Conservation (phyloP, 768 basidiomycete genomes). For the Mycena epipterygia region DNA sequence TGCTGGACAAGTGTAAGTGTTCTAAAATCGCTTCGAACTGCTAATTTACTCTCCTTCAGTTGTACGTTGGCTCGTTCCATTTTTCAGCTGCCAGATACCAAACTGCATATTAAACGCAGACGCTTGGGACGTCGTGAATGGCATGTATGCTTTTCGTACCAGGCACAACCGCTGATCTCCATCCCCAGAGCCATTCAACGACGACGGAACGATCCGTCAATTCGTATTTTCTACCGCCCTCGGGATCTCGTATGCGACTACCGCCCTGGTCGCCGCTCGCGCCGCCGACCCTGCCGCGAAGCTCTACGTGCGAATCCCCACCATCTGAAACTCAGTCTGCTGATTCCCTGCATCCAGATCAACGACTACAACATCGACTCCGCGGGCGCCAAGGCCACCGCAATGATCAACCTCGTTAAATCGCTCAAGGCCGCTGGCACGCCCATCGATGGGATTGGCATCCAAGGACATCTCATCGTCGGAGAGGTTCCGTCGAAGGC, state of each 20-base stretch:
- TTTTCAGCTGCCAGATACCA: not conserved
- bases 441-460: conserved; percentile 67
- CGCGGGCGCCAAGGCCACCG: conserved; percentile 56
- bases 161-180: not conserved
- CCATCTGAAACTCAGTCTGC: not conserved
- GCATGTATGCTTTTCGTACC: not conserved
- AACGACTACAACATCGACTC: conserved; percentile 47
- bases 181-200: conserved; percentile 58
- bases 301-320: conserved; percentile 52
- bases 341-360: conserved; percentile 29
- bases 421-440: conserved; percentile 52
- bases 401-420: conserved; percentile 57
- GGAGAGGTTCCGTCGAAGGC: conserved; percentile 62
- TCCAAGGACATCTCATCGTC: conserved; percentile 73
- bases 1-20: conserved; percentile 62
- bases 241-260: conserved; percentile 52
- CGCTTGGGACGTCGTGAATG: conserved; percentile 58
- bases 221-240: conserved; percentile 59
- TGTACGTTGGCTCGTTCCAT: conserved; percentile 51
- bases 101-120: not conserved
- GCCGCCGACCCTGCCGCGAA: conserved; percentile 60
- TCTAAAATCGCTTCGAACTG: not conserved
- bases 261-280: conserved; percentile 59
- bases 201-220: conserved; percentile 60
- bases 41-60: conserved; percentile 34